Conservation (phyloP, 768 basidiomycete genomes). For the Mycena venus region DNA sequence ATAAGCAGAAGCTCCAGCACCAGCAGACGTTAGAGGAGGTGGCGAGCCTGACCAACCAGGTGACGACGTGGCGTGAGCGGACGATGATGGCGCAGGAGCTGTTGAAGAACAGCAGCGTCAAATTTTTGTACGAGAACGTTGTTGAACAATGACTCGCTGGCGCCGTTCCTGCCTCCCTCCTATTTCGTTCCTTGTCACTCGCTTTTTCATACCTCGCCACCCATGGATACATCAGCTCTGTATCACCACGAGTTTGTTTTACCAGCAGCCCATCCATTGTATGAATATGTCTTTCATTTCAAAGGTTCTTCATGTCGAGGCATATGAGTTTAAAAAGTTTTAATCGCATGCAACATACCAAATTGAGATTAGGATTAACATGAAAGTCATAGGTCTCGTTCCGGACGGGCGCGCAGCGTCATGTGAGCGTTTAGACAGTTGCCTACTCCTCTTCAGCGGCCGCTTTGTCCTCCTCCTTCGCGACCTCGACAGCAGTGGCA, state of each 20-base stretch:
- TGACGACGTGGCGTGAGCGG: constrained; percentile 64
- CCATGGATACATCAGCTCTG: no score
- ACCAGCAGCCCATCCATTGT: background rate
- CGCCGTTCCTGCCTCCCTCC: background rate
- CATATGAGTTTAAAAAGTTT: constrained; percentile 39
- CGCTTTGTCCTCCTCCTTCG: constrained; percentile 75
- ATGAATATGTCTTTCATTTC: background rate
- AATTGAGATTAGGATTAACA: constrained; percentile 51
- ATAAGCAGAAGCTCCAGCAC: constrained; percentile 76
- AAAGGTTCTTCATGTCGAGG: background rate
- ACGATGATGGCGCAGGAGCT: constrained; percentile 53
- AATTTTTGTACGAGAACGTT: constrained; percentile 13
- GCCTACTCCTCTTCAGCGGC: constrained; percentile 72
- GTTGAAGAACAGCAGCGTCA: constrained; percentile 52
- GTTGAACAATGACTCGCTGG: background rate
- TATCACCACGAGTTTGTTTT: no score
- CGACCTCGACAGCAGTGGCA: constrained; percentile 89
- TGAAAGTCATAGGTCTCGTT: constrained; percentile 54
- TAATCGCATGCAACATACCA: constrained; percentile 57
- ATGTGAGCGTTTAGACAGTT: no score
- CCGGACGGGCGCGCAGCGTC: constrained; percentile 42
- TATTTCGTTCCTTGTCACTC: background rate
- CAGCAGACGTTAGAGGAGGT: constrained; percentile 66
- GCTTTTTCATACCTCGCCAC: background rate
- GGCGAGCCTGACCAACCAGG: constrained; percentile 56